These are phyloP conservation scores for Annulohypoxylon moriforme DNA, from an alignment of 495 filamentous ascomycete species.

Conservation along the genomic window DNA sequence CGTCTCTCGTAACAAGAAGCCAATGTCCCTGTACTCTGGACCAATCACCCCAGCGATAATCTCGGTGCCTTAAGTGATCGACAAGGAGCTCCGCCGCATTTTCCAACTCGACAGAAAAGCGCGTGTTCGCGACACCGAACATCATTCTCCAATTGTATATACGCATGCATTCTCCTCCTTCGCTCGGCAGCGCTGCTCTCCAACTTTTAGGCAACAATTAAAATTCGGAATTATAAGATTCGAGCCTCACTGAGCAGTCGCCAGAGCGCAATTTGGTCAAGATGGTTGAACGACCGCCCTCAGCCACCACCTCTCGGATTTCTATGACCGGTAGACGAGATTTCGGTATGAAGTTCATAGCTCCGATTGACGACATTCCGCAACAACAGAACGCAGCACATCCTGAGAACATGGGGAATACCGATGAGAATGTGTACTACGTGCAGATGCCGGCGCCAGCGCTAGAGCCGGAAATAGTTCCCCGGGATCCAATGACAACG, in stretches of 20 bases:
- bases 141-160: constrained; percentile 4
- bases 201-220: constrained; percentile 3
- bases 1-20: background rate
- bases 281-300: constrained; percentile 33
- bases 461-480: background rate
- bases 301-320: constrained; percentile 36
- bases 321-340: constrained; percentile 39
- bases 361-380: constrained; percentile 19
- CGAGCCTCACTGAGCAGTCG: background rate
- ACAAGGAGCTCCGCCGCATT: constrained; percentile 5
- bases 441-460: background rate
- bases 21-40: background rate
- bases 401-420: background rate
- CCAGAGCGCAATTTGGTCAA: constrained; percentile 5
- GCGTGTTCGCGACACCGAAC: background rate
- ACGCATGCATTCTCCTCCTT: background rate
- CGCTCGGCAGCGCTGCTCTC: background rate
- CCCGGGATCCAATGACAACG: background rate
- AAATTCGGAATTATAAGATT: background rate
- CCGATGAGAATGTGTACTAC: background rate
- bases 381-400: background rate
- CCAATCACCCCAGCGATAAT: constrained; percentile 38
- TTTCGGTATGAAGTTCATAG: constrained; percentile 40
- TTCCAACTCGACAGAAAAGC: constrained; percentile 1
- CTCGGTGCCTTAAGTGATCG: constrained; percentile 36